phyloP scores from a whole-genome alignment of 83 land plant genomes.

The Isoetes engelmannii region DNA sequence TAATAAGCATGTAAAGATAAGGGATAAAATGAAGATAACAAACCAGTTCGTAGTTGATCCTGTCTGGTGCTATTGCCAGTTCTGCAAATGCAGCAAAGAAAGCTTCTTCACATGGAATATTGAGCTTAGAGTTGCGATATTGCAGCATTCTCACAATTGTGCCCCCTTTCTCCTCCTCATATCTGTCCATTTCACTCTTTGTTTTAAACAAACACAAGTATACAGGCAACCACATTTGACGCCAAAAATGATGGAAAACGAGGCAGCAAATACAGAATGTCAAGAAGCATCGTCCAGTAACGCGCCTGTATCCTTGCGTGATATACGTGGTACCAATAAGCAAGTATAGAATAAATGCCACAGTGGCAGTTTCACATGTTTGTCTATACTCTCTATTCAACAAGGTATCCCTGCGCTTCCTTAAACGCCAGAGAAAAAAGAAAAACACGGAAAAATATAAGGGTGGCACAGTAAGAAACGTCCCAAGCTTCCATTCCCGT shows the following conservation, averaged over 20 bases:
- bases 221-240: background rate
- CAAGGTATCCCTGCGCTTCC: background rate
- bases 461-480: background rate
- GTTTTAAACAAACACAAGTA: background rate
- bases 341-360: background rate
- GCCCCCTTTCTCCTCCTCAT: background rate
- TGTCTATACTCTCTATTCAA: background rate
- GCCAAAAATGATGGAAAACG: background rate
- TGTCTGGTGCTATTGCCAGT: no score
- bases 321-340: background rate
- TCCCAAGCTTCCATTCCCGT: background rate
- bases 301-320: background rate
- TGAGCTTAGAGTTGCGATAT: no score
- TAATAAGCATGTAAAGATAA: no score
- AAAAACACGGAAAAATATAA: background rate
- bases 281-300: slow-evolving; percentile 1
- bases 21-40: no score
- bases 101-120: no score
- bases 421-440: background rate
- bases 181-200: background rate
- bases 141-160: no score
- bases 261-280: slow-evolving; percentile 2
- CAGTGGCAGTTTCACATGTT: background rate
- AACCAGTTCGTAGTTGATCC: no score
- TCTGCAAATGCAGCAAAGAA: no score